Conservation (phyloP, 257 asterid genomes). For the Gynochthodes officinalis region DNA sequence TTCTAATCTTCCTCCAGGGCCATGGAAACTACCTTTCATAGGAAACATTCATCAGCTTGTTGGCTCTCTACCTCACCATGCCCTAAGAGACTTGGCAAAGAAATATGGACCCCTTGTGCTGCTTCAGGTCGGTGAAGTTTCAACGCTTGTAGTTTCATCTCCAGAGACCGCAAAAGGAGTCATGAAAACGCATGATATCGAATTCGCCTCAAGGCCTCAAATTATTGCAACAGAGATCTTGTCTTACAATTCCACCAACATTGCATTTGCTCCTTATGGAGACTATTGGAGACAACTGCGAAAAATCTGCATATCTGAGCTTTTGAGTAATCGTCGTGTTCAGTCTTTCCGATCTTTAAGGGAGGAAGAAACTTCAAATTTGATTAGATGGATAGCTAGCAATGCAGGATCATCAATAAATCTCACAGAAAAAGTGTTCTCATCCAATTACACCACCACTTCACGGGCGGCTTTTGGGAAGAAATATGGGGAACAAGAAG, state of each 20-base stretch:
- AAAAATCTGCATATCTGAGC: background rate
- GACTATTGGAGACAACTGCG: slow-evolving; percentile 4
- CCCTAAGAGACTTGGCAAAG: slow-evolving; percentile 3
- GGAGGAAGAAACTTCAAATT: slow-evolving; percentile 20
- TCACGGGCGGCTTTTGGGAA: slow-evolving; percentile 32
- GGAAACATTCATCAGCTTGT: no score
- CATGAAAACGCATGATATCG: slow-evolving; percentile 19
- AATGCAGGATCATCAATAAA: slow-evolving; percentile 22
- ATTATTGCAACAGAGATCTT: background rate
- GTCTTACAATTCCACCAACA: slow-evolving; percentile 4
- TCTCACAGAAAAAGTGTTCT: slow-evolving; percentile 25
- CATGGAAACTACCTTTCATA: no score
- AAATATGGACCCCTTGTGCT: slow-evolving; percentile 12
- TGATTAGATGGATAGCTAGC: slow-evolving; percentile 14
- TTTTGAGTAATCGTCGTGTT: background rate
- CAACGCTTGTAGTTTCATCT: slow-evolving; percentile 13
- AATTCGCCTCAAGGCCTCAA: slow-evolving; percentile 15
- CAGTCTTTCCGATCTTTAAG: slow-evolving; percentile 18
- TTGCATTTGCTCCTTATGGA: slow-evolving; percentile 5
- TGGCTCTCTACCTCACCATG: slow-evolving; percentile 1
- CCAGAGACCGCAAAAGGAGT: slow-evolving; percentile 17
- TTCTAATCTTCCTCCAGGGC: no score
- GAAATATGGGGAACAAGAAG: slow-evolving; percentile 19
- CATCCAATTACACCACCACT: background rate
- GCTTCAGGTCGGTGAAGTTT: slow-evolving; percentile 14